Evolutionary conservation across 1,284 basidiomycete genomes (phyloP), one percentile per base, ranked within the genome.

Genomic region (Volvariella surrecta): DNA sequence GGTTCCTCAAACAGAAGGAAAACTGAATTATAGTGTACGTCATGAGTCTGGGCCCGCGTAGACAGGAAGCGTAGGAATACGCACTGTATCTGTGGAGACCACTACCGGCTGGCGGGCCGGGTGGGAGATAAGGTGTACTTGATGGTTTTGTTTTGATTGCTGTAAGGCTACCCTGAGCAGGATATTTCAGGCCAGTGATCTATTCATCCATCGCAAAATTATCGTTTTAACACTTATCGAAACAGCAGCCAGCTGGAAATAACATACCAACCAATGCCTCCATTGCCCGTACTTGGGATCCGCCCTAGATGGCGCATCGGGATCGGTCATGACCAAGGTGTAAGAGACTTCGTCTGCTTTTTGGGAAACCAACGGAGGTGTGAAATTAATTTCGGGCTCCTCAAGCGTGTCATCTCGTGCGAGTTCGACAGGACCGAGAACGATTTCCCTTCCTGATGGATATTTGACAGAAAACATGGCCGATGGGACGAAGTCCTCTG

Each of bases 241-340:
- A 22, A 39, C 10, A 19, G 34, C 20, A 45, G 39, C 7, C 15
- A 11, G 39, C 3, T 32, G 3, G 31, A 3, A 28, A 17, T 20
- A 28, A 64, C 76, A 53, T 48, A 82, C 78, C 44, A 84, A 61
- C 79, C 79, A 83, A 49, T 84, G 81, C 45, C 79, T 66, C 61
- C 77, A 83, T 40, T 77, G 62, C 3, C 70, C 64, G 54, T 66
- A 79, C 46, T 68, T 72, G 1, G 74, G 77, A 40, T 80, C 69
- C 7, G 52, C 58, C 30, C 71, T 59, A 0, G 73, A 75, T 0
- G 80, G 82, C 2, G 79, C 81, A 52, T 84, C 81, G 0, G 79
- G 79, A 54, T 83, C 80, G n/a, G 74, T 67, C 74, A 82, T 74
- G 22, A 73, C 74, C 18, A 83, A 61, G 2, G 81, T 82, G 52